Percentiles rank a stretch among this genome's conserved stretches.
Conservation (phyloP, 2,329 filamentous ascomycete species). For the Clarireedia homoeocarpa region DNA sequence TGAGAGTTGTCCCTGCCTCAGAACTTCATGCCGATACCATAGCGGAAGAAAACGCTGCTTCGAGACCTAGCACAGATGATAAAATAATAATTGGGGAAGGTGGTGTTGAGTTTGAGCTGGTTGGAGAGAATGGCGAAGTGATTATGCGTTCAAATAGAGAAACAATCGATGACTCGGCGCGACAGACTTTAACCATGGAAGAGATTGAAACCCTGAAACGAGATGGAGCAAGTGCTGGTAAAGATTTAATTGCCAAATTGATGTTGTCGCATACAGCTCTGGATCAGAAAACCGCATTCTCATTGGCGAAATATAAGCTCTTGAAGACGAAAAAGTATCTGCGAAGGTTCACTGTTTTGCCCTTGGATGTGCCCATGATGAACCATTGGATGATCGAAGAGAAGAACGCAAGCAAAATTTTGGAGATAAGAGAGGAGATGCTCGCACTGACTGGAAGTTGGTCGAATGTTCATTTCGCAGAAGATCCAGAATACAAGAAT, state of each 20-base stretch:
- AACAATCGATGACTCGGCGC: constrained; percentile 51
- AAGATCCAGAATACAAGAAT: constrained; percentile 10
- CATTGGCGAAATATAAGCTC: constrained; percentile 90
- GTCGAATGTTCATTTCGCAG: constrained; percentile 72
- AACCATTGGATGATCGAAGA: constrained; percentile 72
- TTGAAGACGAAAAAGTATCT: constrained; percentile 93
- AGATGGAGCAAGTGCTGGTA: constrained; percentile 68
- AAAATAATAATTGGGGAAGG: constrained; percentile 35
- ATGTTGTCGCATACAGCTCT: constrained; percentile 82
- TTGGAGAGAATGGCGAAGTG: constrained; percentile 41
- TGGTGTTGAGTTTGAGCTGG: constrained; percentile 39
- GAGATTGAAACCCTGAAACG: constrained; percentile 67
- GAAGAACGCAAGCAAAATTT: constrained; percentile 69
- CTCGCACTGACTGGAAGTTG: constrained; percentile 77
- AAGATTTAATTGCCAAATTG: constrained; percentile 87
- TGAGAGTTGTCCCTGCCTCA: constrained; percentile 71
- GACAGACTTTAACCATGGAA: constrained; percentile 67
- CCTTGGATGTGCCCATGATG: constrained; percentile 70
- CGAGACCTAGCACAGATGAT: constrained; percentile 33
- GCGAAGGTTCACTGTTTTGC: constrained; percentile 75
- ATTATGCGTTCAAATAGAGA: constrained; percentile 50
- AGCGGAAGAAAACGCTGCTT: constrained; percentile 39
- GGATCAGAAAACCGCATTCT: constrained; percentile 91
- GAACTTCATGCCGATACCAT: constrained; percentile 81
- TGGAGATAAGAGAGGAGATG: constrained; percentile 82